These are phyloP conservation scores for Hypoxylon fuscum DNA, from an alignment of 495 filamentous ascomycete species.

Conservation along the genomic window DNA sequence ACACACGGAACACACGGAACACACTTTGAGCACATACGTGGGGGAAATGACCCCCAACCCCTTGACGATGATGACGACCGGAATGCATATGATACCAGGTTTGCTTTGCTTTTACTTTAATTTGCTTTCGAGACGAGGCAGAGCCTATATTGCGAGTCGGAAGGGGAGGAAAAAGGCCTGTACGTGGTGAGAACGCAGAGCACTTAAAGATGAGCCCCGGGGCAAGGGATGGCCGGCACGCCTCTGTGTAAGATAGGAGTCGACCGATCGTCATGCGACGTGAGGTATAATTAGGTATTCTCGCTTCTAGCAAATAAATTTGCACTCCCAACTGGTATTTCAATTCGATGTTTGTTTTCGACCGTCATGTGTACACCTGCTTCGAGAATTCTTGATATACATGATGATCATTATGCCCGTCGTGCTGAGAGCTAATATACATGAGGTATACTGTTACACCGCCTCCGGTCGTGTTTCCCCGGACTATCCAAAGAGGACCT, in stretches of 20 bases:
- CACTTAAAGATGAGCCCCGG: background rate
- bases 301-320: background rate
- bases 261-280: background rate
- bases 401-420: too few relatives aligned
- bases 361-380: too few relatives aligned
- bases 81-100: slow-evolving; percentile 42
- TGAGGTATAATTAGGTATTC: background rate
- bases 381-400: too few relatives aligned
- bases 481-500: too few relatives aligned
- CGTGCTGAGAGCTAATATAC: too few relatives aligned
- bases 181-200: background rate
- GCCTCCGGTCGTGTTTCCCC: too few relatives aligned
- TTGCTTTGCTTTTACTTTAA: slow-evolving; percentile 38
- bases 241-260: background rate
- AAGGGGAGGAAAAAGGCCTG: background rate
- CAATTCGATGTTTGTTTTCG: background rate
- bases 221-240: background rate
- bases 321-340: background rate
- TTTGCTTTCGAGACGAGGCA: slow-evolving; percentile 7
- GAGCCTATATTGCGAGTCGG: too few relatives aligned
- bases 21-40: background rate
- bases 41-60: background rate
- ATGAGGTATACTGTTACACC: too few relatives aligned
- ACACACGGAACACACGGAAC: too few relatives aligned
- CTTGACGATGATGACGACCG: slow-evolving; percentile 35